These are phyloP conservation scores for Aspergillus udagawae DNA, from an alignment of 2,329 filamentous ascomycete species.

Conservation along the genomic window DNA sequence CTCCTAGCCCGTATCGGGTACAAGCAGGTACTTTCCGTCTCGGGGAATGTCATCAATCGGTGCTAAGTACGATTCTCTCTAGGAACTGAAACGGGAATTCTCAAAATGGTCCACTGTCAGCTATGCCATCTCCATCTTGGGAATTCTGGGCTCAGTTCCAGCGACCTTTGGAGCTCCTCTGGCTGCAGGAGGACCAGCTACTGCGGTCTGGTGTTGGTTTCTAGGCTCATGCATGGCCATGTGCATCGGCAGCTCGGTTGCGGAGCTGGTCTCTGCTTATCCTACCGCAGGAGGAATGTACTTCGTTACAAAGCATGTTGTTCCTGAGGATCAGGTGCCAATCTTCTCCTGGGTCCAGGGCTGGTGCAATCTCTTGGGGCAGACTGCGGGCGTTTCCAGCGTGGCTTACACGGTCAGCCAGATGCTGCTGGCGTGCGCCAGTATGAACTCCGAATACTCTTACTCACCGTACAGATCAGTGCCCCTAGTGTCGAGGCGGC, in stretches of 20 bases:
- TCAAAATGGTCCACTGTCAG: slow-evolving; percentile 64
- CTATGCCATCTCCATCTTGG: slow-evolving; percentile 63
- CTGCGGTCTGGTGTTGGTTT: slow-evolving; percentile 64
- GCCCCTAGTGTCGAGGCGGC: not conserved
- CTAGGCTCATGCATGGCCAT: slow-evolving; percentile 62
- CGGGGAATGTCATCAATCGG: not conserved
- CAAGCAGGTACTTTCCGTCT: slow-evolving; percentile 48
- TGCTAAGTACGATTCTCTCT: not conserved
- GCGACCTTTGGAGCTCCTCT: slow-evolving; percentile 60
- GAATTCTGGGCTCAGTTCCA: slow-evolving; percentile 62
- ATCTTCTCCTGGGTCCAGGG: slow-evolving; percentile 63
- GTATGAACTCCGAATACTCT: slow-evolving; percentile 58
- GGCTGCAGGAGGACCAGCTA: slow-evolving; percentile 57
- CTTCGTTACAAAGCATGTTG: slow-evolving; percentile 63
- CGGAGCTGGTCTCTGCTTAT: slow-evolving; percentile 63
- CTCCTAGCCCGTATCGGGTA: slow-evolving; percentile 60
- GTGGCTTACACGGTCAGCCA: slow-evolving; percentile 61
- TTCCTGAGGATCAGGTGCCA: slow-evolving; percentile 57
- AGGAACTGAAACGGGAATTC: slow-evolving; percentile 62
- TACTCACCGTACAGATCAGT: slow-evolving; percentile 52
- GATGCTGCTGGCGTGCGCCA: slow-evolving; percentile 59
- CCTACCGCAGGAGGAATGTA: slow-evolving; percentile 66
- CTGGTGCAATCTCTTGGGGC: slow-evolving; percentile 64
- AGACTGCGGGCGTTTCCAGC: slow-evolving; percentile 60
- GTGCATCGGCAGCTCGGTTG: slow-evolving; percentile 62